Evolutionary conservation across 331 rosid genomes (phyloP).

Genomic region (Cydonia oblonga): DNA sequence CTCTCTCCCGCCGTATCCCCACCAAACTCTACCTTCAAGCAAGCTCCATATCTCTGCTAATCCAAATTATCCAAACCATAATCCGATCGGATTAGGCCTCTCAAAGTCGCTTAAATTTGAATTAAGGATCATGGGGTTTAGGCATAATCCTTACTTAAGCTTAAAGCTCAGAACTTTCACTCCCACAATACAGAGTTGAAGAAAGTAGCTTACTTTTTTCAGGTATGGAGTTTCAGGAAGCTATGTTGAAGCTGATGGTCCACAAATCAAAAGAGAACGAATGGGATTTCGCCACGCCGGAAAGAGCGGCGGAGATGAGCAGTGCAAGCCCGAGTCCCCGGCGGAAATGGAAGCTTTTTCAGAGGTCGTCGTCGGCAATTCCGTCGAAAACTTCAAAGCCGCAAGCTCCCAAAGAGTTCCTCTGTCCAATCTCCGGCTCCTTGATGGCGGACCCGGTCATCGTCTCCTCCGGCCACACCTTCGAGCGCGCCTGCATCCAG

Average conservation of each 20-base stretch:
- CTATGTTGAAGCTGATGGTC: slow-evolving; percentile 26
- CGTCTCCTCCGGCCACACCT: slow-evolving; percentile 82
- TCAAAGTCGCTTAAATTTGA: background rate
- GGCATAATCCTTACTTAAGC: background rate
- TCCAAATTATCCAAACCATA: background rate
- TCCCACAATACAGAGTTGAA: background rate
- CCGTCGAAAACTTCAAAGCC: slow-evolving; percentile 19
- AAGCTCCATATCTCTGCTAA: background rate
- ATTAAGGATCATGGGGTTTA: background rate
- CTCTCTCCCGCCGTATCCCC: background rate
- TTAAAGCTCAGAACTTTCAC: background rate
- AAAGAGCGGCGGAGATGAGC: background rate
- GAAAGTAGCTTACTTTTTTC: background rate
- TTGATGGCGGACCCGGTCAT: slow-evolving; percentile 89
- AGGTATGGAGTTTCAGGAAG: slow-evolving; percentile 56
- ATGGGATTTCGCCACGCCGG: slow-evolving; percentile 14
- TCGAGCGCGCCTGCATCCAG: slow-evolving; percentile 50
- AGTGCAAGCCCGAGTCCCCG: slow-evolving; percentile 3
- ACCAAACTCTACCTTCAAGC: background rate
- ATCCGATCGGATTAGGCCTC: background rate
- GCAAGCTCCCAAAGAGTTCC: slow-evolving; percentile 53
- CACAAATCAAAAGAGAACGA: slow-evolving; percentile 18
- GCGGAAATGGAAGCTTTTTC: slow-evolving; percentile 66
- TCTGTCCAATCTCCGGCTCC: slow-evolving; percentile 62
- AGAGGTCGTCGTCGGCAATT: slow-evolving; percentile 19